phyloP scores from a whole-genome alignment of 208 protist genomes.

The Tritrichomonas foetus region DNA sequence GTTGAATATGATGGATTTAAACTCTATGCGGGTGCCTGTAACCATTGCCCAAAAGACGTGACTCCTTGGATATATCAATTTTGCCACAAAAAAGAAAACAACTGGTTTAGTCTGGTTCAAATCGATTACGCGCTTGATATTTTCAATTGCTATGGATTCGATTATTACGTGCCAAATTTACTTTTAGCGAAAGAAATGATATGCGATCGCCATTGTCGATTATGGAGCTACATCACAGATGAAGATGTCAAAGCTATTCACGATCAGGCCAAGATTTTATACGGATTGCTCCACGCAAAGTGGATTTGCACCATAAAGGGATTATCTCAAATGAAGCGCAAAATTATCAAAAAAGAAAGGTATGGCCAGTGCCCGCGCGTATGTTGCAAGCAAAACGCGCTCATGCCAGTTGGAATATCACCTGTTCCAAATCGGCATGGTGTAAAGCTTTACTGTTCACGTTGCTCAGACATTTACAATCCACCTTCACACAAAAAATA shows the following conservation, averaged over 20 bases:
- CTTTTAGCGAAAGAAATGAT: not conserved
- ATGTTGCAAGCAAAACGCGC: not conserved
- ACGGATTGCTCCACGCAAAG: not conserved
- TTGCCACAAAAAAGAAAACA: not conserved
- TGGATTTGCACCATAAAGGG: not conserved
- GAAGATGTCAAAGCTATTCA: not conserved
- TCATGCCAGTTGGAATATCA: not conserved
- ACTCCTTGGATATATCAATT: not conserved
- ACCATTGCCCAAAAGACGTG: not conserved
- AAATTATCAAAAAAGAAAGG: not conserved
- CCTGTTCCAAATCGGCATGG: not conserved
- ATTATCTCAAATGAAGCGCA: not conserved
- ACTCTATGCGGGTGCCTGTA: not conserved
- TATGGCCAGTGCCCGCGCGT: not conserved
- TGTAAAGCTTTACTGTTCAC: not conserved
- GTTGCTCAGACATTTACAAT: not conserved
- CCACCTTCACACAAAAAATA: not conserved
- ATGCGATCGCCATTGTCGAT: not conserved
- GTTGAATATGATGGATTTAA: not conserved
- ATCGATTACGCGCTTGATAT: not conserved
- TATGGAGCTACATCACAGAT: not conserved
- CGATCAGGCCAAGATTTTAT: not conserved
- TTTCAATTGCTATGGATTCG: not conserved
- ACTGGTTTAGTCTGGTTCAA: not conserved
- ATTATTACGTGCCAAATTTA: not conserved